A percentile compares a stretch with the other conserved stretches of the same genome.
phyloP scores from a whole-genome alignment of 139 green algal species.

The Zygnema cylindricum region DNA sequence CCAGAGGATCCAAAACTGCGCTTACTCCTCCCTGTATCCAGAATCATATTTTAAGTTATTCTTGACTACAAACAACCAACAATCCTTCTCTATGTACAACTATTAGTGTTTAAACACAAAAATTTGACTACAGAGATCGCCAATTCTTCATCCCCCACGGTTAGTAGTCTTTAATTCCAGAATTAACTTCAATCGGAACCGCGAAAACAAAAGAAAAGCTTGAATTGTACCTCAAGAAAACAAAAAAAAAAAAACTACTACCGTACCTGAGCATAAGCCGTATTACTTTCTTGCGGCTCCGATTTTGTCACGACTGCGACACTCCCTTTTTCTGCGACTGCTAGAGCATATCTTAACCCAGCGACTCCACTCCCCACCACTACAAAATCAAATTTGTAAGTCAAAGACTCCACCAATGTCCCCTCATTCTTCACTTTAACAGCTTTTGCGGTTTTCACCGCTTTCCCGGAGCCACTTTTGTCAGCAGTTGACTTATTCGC shows the following conservation, averaged over 20 bases:
- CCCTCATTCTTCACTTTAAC: not conserved
- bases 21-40: constrained; percentile 86
- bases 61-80: too few relatives aligned
- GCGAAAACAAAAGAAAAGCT: too few relatives aligned
- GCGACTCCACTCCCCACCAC: constrained; percentile 95
- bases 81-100: too few relatives aligned
- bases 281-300: constrained; percentile 64
- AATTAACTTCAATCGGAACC: too few relatives aligned
- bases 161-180: too few relatives aligned
- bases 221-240: too few relatives aligned
- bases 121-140: too few relatives aligned
- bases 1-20: constrained; percentile 87
- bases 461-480: not conserved
- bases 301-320: constrained; percentile 96
- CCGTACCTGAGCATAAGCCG: constrained; percentile 69
- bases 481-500: not conserved
- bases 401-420: not conserved
- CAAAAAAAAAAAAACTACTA: too few relatives aligned
- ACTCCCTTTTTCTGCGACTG: constrained; percentile 86
- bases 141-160: too few relatives aligned
- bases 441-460: not conserved
- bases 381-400: constrained; percentile 78
- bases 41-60: too few relatives aligned
- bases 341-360: constrained; percentile 92
- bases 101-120: too few relatives aligned